phyloP scores from a whole-genome alignment of 2,329 filamentous ascomycete species.

The Zymoseptoria pseudotritici region DNA sequence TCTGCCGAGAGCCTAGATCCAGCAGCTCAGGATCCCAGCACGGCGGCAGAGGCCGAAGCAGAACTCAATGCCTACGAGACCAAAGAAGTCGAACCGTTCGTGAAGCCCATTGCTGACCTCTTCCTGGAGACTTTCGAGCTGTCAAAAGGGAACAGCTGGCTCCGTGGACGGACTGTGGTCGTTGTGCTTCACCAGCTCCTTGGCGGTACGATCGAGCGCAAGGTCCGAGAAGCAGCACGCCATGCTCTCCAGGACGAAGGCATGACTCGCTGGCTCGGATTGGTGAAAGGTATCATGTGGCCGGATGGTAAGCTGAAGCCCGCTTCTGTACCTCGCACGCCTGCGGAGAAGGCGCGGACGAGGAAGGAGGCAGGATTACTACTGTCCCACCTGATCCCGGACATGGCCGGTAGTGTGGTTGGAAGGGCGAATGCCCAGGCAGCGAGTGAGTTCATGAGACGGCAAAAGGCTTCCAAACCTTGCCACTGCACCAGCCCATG shows the following conservation, averaged over 20 bases:
- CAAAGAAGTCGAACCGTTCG: slow-evolving; percentile 83
- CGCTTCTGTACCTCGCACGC: slow-evolving; percentile 50
- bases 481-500: too few relatives aligned
- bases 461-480: too few relatives aligned
- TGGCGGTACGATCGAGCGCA: slow-evolving; percentile 91
- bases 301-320: slow-evolving; percentile 56
- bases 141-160: slow-evolving; percentile 93
- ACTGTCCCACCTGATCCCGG: slow-evolving; percentile 81
- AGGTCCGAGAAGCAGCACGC: slow-evolving; percentile 78
- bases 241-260: slow-evolving; percentile 69
- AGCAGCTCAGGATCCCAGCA: slow-evolving; percentile 38
- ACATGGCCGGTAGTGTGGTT: slow-evolving; percentile 87
- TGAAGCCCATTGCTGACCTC: slow-evolving; percentile 96
- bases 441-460: slow-evolving; percentile 38
- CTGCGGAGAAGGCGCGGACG: slow-evolving; percentile 68
- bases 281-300: slow-evolving; percentile 75
- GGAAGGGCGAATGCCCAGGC: slow-evolving; percentile 85
- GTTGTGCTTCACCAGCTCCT: slow-evolving; percentile 93
- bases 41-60: slow-evolving; percentile 73
- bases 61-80: slow-evolving; percentile 91
- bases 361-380: slow-evolving; percentile 82
- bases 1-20: slow-evolving; percentile 38
- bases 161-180: slow-evolving; percentile 88
- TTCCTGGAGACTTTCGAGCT: slow-evolving; percentile 94
- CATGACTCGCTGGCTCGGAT: slow-evolving; percentile 64